phyloP scores from a whole-genome alignment of 768 basidiomycete species.

The Dendrothele bispora region DNA sequence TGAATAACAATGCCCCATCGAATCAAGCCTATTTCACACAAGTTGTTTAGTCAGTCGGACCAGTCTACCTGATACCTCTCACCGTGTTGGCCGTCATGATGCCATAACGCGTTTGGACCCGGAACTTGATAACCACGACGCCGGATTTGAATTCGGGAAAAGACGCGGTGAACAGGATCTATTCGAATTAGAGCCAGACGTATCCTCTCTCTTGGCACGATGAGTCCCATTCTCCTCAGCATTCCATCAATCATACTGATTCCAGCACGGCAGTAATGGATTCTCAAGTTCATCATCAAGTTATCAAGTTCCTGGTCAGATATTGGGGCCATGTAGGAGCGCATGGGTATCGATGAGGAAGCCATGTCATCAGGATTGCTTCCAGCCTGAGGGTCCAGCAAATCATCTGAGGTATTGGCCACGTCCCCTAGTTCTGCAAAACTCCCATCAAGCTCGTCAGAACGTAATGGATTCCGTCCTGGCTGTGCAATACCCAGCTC shows the following conservation, averaged over 20 bases:
- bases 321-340: background rate
- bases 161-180: background rate
- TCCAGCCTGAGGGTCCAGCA: background rate
- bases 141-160: background rate
- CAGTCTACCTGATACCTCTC: too few relatives aligned
- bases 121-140: background rate
- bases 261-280: conserved; percentile 12
- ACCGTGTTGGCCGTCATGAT: conserved; percentile 38
- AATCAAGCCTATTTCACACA: conserved; percentile 28
- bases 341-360: background rate
- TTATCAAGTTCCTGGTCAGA: conserved; percentile 12
- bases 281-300: conserved; percentile 8
- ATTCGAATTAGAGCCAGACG: conserved; percentile 14
- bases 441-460: background rate
- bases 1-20: conserved; percentile 29
- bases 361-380: background rate
- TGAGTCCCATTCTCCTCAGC: conserved; percentile 12
- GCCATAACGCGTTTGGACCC: conserved; percentile 12
- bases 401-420: too few relatives aligned
- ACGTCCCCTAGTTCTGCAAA: background rate
- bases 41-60: too few relatives aligned
- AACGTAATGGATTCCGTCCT: conserved; percentile 7
- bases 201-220: conserved; percentile 11
- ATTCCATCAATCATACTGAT: conserved; percentile 17
- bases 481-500: conserved; percentile 15